Evolutionary conservation across 2,329 filamentous ascomycete genomes (phyloP), one percentile per base, ranked within the genome.

Genomic region (Diaporthe sp.): DNA sequence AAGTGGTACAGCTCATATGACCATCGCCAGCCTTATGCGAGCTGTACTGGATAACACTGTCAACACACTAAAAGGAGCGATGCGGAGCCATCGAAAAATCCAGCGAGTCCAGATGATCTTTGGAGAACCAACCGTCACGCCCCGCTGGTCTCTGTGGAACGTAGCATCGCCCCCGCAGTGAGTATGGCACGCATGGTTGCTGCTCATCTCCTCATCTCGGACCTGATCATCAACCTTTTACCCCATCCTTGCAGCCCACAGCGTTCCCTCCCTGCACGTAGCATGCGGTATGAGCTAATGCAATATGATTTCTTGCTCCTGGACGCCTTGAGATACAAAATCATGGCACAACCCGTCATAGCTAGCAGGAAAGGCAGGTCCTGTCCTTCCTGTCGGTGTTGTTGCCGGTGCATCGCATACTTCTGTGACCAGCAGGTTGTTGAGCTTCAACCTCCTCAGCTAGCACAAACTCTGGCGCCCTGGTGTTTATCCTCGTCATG

Each of bases 171-270:
- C 63, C 63, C 63, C 63, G 63, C 63, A 68, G 47, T 15, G 63
- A 27, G 44, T 30, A 50, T 37, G 63, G 58, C n/a, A 53, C 32
- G 47, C 47, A 27, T 53, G 63, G 47, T 25, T 50, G 42, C 42
- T 68, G 47, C n/a, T 68, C 44, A 39, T 53, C 63, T 47, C 25
- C 59, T 68, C 63, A 68, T 53, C 47, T 68, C 44, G 63, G 47
- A 53, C 63, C 44, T 68, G 47, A 53, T 68, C 44, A 66, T 66
- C 63, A 68, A 68, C 63, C 32, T 68, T 68, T 50, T 68, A 10
- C 35, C 51, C 17, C 44, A 68, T 68, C 63, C 63, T 66, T 66
- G 61, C 61, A n/a, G 61, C 44, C n/a, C 42, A 22, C 44, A 15
- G 35, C 35, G 56, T 56, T 35, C 13, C 37, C 17, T 61, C n/a